Percentiles rank a stretch among this genome's conserved stretches.
Conservation (phyloP, 2,329 filamentous ascomycete genomes). For the Boeremia exigua region DNA sequence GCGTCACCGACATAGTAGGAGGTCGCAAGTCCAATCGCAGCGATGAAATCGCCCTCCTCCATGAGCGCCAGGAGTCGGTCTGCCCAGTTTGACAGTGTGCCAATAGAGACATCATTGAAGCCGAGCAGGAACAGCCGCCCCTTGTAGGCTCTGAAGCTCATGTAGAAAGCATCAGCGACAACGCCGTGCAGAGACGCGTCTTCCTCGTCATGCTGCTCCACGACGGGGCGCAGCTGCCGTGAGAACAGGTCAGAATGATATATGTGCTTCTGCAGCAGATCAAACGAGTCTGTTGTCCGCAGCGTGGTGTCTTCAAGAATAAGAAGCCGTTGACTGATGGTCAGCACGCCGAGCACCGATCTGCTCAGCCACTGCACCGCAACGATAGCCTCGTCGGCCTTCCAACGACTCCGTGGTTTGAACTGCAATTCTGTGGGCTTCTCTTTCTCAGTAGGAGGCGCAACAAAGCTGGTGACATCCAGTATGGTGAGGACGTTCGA, state of each 20-base stretch:
- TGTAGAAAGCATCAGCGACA: constrained; percentile 95
- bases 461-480: constrained; percentile 74
- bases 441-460: constrained; percentile 70
- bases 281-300: constrained; percentile 92
- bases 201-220: constrained; percentile 87
- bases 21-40: constrained; percentile 86
- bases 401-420: constrained; percentile 84
- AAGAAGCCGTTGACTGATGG: constrained; percentile 90
- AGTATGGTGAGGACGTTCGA: constrained; percentile 95
- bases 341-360: constrained; percentile 88
- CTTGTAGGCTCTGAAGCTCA: constrained; percentile 97
- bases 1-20: constrained; percentile 89
- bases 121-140: constrained; percentile 89
- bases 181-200: constrained; percentile 92
- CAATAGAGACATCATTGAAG: constrained; percentile 91
- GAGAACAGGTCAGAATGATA: constrained; percentile 93
- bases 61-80: constrained; percentile 91
- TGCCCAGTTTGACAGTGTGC: constrained; percentile 94
- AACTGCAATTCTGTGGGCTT: constrained; percentile 82
- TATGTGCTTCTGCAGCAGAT: constrained; percentile 88
- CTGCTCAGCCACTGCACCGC: constrained; percentile 96
- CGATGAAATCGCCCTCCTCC: constrained; percentile 95
- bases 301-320: constrained; percentile 86
- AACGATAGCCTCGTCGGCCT: constrained; percentile 92
- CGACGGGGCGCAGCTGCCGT: constrained; percentile 78